These are phyloP conservation scores for Artemisia argyi DNA, from an alignment of 129 eudicot genomes.

Conservation along the genomic window DNA sequence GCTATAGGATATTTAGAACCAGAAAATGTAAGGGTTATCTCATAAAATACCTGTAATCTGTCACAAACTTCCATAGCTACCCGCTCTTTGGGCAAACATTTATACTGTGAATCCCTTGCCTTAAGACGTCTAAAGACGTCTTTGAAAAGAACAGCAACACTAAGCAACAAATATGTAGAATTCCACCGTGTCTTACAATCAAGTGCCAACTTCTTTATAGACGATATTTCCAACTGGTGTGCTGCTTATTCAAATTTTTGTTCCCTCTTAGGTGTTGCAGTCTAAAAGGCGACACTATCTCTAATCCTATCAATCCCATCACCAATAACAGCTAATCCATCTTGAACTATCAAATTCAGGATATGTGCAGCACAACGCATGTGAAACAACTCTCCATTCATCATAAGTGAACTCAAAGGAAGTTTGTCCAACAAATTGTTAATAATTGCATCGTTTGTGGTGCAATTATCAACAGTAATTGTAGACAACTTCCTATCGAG, in stretches of 20 bases:
- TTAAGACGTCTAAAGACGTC: neutral
- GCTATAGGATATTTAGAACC: neutral
- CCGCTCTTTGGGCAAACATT: neutral
- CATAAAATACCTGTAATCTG: constrained; percentile 7
- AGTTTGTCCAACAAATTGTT: neutral
- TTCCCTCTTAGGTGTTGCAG: neutral
- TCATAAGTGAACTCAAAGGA: neutral
- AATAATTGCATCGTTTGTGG: constrained; percentile 26
- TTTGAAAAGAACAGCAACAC: neutral
- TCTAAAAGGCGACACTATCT: constrained; percentile 4
- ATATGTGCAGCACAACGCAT: constrained; percentile 32
- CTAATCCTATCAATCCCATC: neutral
- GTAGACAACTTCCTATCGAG: constrained; percentile 25
- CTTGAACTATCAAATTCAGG: constrained; percentile 18
- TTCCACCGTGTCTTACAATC: constrained; percentile 22
- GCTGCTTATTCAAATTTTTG: constrained; percentile 2
- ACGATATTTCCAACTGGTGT: neutral
- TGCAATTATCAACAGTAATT: constrained; percentile 15
- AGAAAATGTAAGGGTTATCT: neutral
- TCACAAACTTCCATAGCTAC: neutral
- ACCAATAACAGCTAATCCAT: constrained; percentile 7
- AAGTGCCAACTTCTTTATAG: neutral
- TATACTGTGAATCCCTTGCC: neutral
- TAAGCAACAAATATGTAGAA: constrained; percentile 3
- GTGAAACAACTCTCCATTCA: constrained; percentile 16